These are phyloP conservation scores for Huntiella omanensis DNA, from an alignment of 2,329 filamentous ascomycete genomes.

Conservation along the genomic window DNA sequence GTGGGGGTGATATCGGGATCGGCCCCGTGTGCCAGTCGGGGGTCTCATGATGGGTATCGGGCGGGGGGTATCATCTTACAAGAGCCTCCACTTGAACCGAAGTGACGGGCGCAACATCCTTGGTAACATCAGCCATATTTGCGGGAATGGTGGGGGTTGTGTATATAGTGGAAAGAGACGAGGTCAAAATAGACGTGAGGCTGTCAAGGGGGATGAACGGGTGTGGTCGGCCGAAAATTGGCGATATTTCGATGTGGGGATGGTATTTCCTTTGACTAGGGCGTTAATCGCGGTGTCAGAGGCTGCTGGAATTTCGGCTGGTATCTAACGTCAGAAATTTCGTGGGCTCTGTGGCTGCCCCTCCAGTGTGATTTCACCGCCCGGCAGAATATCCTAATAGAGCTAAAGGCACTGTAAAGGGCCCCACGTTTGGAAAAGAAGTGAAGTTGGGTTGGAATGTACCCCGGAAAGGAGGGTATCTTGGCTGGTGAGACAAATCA, in stretches of 20 bases:
- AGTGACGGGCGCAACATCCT: slow-evolving; percentile 52
- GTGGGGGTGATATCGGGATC: slow-evolving; percentile 16
- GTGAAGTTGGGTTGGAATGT: no score
- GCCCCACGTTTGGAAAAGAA: no score
- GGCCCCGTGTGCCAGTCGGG: background rate
- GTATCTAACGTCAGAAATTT: slow-evolving; percentile 11
- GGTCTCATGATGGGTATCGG: slow-evolving; percentile 7
- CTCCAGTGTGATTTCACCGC: slow-evolving; percentile 10
- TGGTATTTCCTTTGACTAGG: slow-evolving; percentile 3
- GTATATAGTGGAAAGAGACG: slow-evolving; percentile 2
- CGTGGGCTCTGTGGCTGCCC: slow-evolving; percentile 11
- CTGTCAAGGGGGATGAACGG: background rate
- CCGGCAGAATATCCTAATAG: slow-evolving; percentile 9
- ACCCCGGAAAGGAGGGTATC: no score
- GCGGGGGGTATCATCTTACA: slow-evolving; percentile 34
- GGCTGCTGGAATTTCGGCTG: slow-evolving; percentile 9
- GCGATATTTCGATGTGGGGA: background rate
- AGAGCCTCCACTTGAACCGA: slow-evolving; percentile 88
- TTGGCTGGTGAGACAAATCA: no score
- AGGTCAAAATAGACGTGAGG: background rate
- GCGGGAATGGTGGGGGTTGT: slow-evolving; percentile 1
- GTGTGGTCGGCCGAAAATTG: background rate
- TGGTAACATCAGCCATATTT: slow-evolving; percentile 38
- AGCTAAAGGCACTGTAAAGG: background rate
- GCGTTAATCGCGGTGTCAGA: slow-evolving; percentile 7